Evolutionary conservation across 768 basidiomycete genomes (phyloP), one percentile per base, ranked within the genome.

Genomic region (Amanita exitialis): DNA sequence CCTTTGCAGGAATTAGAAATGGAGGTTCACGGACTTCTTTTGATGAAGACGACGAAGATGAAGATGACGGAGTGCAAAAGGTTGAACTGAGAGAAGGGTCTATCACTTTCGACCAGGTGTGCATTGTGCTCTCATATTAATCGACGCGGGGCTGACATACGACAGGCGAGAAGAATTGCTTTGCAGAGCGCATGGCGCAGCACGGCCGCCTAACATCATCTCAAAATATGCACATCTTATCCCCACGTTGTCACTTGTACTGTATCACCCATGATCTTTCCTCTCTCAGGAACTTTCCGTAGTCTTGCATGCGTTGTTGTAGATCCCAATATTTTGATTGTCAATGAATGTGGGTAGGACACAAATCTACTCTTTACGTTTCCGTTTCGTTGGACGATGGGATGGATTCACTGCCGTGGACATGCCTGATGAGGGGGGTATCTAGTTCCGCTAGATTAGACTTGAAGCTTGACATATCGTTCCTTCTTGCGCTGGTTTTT

Each of bases 61-160:
- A 82, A 1, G 75, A 76, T 0, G 71, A 77, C 47, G 78, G 80
- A 15, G 73, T 74, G 58, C 87, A 92, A 64, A 79, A 71, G 56
- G 79, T 96, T 20, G 83, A 86, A 59, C 69, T 95, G 56, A 71
- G 75, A 57, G 88, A 91, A 61, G 88, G 84, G 59, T 82, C 84
- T 27, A 97, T 99, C 64, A 85, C 89, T 10, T 73, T 96, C 53
- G 95, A 98, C 57, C 95, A 97, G 78, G 92, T 91, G 57, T 41
- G 15, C 15, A 20, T 32, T 52, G 43, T 32, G 15, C 4, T 30
- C 9, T 8, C 44, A 37, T 9, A 32, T 48, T 18, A 30, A 20
- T 25, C 25, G 53, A 16, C n/a, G 7, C 23, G 51, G 30, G 43
- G 20, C 13, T 46, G 9, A 51, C 53, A 35, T 56, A 45, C 3